Evolutionary conservation across 2,329 filamentous ascomycete genomes (phyloP).

Genomic region (Fusarium sp.): DNA sequence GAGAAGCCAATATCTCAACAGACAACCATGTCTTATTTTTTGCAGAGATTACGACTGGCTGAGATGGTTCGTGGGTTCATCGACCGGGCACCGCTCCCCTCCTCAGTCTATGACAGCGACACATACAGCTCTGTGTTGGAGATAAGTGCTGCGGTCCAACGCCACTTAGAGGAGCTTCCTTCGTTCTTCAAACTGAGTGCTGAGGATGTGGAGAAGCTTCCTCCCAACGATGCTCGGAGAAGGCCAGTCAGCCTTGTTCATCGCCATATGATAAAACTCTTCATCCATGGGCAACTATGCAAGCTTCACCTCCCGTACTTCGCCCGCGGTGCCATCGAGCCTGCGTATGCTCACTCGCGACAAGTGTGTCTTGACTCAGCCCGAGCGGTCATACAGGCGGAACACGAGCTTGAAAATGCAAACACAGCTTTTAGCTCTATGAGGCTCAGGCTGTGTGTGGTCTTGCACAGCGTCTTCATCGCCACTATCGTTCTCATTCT

Average conservation of each 20-base stretch:
- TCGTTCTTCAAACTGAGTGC: slow-evolving; percentile 45
- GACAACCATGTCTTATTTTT: slow-evolving; percentile 53
- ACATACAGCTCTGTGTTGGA: slow-evolving; percentile 49
- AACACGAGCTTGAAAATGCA: slow-evolving; percentile 46
- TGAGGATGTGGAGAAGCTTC: slow-evolving; percentile 33
- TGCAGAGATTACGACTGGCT: slow-evolving; percentile 53
- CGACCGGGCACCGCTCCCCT: slow-evolving; percentile 47
- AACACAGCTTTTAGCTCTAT: slow-evolving; percentile 44
- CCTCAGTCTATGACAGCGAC: slow-evolving; percentile 46
- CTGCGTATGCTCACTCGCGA: slow-evolving; percentile 48
- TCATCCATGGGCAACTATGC: slow-evolving; percentile 50
- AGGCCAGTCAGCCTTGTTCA: slow-evolving; percentile 46
- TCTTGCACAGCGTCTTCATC: slow-evolving; percentile 51
- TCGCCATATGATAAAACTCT: slow-evolving; percentile 49
- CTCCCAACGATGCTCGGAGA: slow-evolving; percentile 38
- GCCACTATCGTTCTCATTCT: slow-evolving; percentile 51
- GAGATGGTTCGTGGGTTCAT: slow-evolving; percentile 52
- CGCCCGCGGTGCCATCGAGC: slow-evolving; percentile 50
- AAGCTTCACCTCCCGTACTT: slow-evolving; percentile 52
- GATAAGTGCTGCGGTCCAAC: slow-evolving; percentile 48
- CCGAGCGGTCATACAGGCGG: slow-evolving; percentile 47
- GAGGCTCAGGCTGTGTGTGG: slow-evolving; percentile 46
- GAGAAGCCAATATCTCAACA: slow-evolving; percentile 47
- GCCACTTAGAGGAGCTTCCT: slow-evolving; percentile 46
- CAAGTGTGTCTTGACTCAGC: slow-evolving; percentile 49